phyloP scores from a whole-genome alignment of 78 protist species.

The slime mould (Dictyostelium discoideum) region dicty_2.7 NC_007088.5:1107501-1108000 shows the following conservation, averaged over 20 bases:
- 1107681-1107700: conserved; percentile 48
- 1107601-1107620: background rate
- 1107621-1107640: background rate
- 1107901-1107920: background rate
- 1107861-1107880: background rate
- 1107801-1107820: background rate
- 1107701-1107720: background rate
- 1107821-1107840: background rate
- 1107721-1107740: background rate
- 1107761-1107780: background rate
- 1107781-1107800: background rate
- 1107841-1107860: background rate
- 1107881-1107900: background rate
- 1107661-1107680: conserved; percentile 14
- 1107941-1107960: background rate
- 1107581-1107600: background rate
- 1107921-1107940: background rate
- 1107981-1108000: background rate
- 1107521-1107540: background rate
- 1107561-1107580: background rate
- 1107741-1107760: background rate
- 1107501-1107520: background rate
- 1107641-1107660: background rate
- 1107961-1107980: background rate
- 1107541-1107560: background rate